phyloP scores from a whole-genome alignment of 2,329 filamentous ascomycete species.

The Monosporascus sp. region DNA sequence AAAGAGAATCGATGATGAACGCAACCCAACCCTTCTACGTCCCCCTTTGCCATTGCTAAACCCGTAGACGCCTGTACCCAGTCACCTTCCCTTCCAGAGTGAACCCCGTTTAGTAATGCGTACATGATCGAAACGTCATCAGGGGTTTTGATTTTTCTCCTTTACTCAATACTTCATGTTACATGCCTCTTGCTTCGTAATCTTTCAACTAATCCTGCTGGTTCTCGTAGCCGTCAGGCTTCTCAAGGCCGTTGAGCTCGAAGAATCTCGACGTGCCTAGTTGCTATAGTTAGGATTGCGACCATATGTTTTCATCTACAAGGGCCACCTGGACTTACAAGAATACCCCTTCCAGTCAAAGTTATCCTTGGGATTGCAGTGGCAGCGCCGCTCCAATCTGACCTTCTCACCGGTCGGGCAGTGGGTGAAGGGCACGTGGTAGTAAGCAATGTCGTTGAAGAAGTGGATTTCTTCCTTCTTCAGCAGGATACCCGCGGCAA shows the following conservation, averaged over 20 bases:
- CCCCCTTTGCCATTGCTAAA: slow-evolving; percentile 1
- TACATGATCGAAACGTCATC: slow-evolving; percentile 12
- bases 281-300: slow-evolving; percentile 11
- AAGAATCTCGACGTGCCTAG: slow-evolving; percentile 81
- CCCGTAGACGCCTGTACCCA: slow-evolving; percentile 21
- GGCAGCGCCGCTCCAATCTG: slow-evolving; percentile 79
- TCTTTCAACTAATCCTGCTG: slow-evolving; percentile 45
- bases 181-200: slow-evolving; percentile 1
- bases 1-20: not conserved
- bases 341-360: slow-evolving; percentile 99
- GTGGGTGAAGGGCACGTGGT: slow-evolving; percentile 95
- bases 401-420: slow-evolving; percentile 88
- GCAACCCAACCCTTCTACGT: not conserved
- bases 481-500: slow-evolving; percentile 80
- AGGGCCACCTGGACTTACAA: slow-evolving; percentile 56
- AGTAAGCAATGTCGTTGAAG: slow-evolving; percentile 98
- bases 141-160: slow-evolving; percentile 1
- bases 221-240: slow-evolving; percentile 80
- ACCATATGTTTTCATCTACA: not conserved
- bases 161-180: not conserved
- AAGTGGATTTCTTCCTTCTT: slow-evolving; percentile 95
- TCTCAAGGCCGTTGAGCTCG: slow-evolving; percentile 72
- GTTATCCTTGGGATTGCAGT: slow-evolving; percentile 93
- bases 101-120: slow-evolving; percentile 10
- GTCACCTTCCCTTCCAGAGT: slow-evolving; percentile 11